Evolutionary conservation across 208 protist species (phyloP).

Genomic region (Trypanosoma congolense): DNA sequence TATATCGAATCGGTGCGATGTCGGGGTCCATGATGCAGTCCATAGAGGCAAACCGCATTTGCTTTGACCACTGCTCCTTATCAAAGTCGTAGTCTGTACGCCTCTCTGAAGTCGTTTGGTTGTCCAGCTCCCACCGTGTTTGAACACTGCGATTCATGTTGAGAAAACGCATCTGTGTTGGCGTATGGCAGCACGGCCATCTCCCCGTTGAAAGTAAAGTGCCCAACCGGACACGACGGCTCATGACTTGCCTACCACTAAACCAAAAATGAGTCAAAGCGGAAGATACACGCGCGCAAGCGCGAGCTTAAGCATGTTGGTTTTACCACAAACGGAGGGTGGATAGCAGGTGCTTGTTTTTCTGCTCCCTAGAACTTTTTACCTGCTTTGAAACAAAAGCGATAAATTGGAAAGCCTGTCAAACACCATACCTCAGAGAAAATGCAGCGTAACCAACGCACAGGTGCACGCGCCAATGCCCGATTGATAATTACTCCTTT

Average conservation of each 20-base stretch:
- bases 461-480: too few relatives aligned
- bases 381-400: too few relatives aligned
- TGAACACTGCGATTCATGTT: slow-evolving; percentile 89
- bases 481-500: too few relatives aligned
- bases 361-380: too few relatives aligned
- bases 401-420: too few relatives aligned
- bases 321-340: too few relatives aligned
- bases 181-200: neutral
- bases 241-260: slow-evolving; percentile 12
- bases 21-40: slow-evolving; percentile 91
- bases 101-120: slow-evolving; percentile 55
- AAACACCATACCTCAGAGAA: too few relatives aligned
- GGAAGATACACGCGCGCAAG: too few relatives aligned
- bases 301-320: too few relatives aligned
- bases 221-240: slow-evolving; percentile 1
- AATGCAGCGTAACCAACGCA: too few relatives aligned
- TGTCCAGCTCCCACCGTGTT: slow-evolving; percentile 77
- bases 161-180: slow-evolving; percentile 26
- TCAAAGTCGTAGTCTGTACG: slow-evolving; percentile 91
- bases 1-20: slow-evolving; percentile 80
- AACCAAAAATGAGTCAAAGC: too few relatives aligned
- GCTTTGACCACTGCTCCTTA: slow-evolving; percentile 90
- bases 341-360: too few relatives aligned
- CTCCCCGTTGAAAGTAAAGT: neutral
- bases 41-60: slow-evolving; percentile 90